Evolutionary conservation across 2,329 filamentous ascomycete genomes (phyloP), one percentile per base, ranked within the genome.

Genomic region (Lachnellula hyalina): DNA sequence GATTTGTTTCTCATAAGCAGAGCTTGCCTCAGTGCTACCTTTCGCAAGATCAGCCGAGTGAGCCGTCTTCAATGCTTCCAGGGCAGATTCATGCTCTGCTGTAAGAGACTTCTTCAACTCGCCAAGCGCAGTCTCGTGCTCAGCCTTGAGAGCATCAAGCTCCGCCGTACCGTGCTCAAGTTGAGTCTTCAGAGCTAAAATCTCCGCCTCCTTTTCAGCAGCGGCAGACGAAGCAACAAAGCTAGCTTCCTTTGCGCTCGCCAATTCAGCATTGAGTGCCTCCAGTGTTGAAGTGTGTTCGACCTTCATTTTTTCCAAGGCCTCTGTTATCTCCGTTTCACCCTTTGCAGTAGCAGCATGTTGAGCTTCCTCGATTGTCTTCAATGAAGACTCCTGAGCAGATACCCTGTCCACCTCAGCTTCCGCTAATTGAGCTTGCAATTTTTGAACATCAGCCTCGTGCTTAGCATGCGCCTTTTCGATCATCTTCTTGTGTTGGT

Each of bases 11-110:
- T 81, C 76, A 32, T 81, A 76, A 2, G 74, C 51, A 32, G 65
- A 75, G 12, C 72, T 71, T 8, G 72, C 70, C 48, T 77, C 71
- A 0, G 73, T 64, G 61, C 75, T 72, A 53, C 73, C 75, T 62
- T 77, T 73, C 6, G 74, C 74, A 28, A 83, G 68, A 57, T 79
- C 76, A 46, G 55, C 73, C 34, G 75, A 72, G 60, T 84, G 78
- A 59, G 79, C 76, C n/a, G 74, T 69, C 65, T 83, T 76, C 46
- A 85, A 68, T 4, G 75, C 75, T 42, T 75, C 71, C 12, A 84
- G 63, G 17, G 75, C 71, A 42, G 75, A 68, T 46, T 75, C 67
- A 60, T 84, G 79, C 64, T 84, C 74, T 25, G 78, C 73, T 17
- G 73, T 69, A 6, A 84, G 68, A 0, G 75, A 73, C 42, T 72